A percentile compares a stretch with the other conserved stretches of the same genome.
phyloP scores from a whole-genome alignment of 1,139 yeast genomes.

The Kodamaea suecica region DNA sequence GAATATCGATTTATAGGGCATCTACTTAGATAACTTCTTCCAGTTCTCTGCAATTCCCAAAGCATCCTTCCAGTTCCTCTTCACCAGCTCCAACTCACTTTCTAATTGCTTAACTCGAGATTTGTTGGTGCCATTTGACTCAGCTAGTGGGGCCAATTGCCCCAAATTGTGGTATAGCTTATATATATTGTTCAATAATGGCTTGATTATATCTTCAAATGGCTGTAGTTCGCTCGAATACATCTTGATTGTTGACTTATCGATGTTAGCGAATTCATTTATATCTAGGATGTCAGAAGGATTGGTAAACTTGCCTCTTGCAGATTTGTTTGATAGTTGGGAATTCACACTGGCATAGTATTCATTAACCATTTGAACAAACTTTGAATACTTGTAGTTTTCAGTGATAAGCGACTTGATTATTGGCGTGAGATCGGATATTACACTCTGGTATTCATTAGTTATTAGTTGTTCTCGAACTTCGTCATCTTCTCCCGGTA shows the following conservation, averaged over 20 bases:
- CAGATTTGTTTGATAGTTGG: conserved; percentile 18
- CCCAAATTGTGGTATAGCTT: conserved; percentile 22
- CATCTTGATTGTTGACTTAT: conserved; percentile 19
- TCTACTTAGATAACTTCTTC: conserved; percentile 24
- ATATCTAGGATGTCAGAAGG: conserved; percentile 37
- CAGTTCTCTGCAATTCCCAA: conserved; percentile 47
- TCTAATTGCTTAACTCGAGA: conserved; percentile 26
- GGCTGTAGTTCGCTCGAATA: conserved; percentile 36
- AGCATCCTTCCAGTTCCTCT: conserved; percentile 44
- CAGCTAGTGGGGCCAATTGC: conserved; percentile 14
- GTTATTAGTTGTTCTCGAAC: conserved; percentile 15
- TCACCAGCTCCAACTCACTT: conserved; percentile 36
- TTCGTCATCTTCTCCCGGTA: conserved; percentile 4
- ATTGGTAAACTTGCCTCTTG: conserved; percentile 19
- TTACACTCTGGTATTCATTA: conserved; percentile 37
- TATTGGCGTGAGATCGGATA: conserved; percentile 36
- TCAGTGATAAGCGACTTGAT: conserved; percentile 41
- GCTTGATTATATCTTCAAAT: conserved; percentile 36
- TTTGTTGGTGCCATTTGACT: conserved; percentile 6
- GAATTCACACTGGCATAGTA: conserved; percentile 27
- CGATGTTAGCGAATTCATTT: conserved; percentile 15
- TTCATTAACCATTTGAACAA: conserved; percentile 28
- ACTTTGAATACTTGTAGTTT: conserved; percentile 36
- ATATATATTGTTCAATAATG: conserved; percentile 25
- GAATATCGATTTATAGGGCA: too few species aligned